Evolutionary conservation across 1,284 basidiomycete genomes (phyloP).

Genomic region (Ustilago vetiveriae): DNA sequence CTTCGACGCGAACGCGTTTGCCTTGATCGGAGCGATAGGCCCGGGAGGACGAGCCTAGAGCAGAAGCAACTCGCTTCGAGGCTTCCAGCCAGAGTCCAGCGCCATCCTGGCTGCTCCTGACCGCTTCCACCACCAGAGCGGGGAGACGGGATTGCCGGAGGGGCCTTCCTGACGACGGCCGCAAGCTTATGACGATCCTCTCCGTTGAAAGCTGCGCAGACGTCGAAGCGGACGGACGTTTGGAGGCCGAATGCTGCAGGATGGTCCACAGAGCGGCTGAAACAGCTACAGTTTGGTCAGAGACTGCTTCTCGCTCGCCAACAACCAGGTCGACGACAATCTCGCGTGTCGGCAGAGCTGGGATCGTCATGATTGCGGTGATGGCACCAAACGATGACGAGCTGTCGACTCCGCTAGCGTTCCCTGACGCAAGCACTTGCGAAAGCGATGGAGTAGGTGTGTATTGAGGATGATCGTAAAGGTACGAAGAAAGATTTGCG

Average conservation of each 20-base stretch:
- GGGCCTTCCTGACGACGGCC: conserved; percentile 15
- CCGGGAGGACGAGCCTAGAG: conserved; percentile 13
- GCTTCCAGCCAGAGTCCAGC: conserved; percentile 32
- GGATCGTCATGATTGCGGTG: conserved; percentile 21
- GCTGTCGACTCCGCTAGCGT: too few species aligned
- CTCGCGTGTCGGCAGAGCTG: conserved; percentile 9
- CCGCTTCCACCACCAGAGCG: conserved; percentile 17
- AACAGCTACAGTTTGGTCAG: conserved; percentile 27
- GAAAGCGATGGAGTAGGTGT: not conserved
- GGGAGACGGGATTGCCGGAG: conserved; percentile 19
- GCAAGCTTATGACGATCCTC: conserved; percentile 21
- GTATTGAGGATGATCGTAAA: not conserved
- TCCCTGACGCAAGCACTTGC: too few species aligned
- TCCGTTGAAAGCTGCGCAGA: not conserved
- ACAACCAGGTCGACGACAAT: conserved; percentile 31
- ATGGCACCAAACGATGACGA: not conserved
- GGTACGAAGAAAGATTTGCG: not conserved
- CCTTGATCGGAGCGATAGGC: conserved; percentile 14
- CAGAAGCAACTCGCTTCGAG: conserved; percentile 15
- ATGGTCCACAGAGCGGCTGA: conserved; percentile 25
- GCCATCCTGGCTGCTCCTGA: conserved; percentile 18
- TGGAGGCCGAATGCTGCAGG: not conserved
- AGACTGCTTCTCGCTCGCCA: conserved; percentile 26
- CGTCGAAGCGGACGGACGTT: not conserved
- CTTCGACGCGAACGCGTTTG: conserved; percentile 18